Evolutionary conservation across 2,329 filamentous ascomycete genomes (phyloP), one percentile per base, ranked within the genome.

Genomic region (Orbilia brochopaga): DNA sequence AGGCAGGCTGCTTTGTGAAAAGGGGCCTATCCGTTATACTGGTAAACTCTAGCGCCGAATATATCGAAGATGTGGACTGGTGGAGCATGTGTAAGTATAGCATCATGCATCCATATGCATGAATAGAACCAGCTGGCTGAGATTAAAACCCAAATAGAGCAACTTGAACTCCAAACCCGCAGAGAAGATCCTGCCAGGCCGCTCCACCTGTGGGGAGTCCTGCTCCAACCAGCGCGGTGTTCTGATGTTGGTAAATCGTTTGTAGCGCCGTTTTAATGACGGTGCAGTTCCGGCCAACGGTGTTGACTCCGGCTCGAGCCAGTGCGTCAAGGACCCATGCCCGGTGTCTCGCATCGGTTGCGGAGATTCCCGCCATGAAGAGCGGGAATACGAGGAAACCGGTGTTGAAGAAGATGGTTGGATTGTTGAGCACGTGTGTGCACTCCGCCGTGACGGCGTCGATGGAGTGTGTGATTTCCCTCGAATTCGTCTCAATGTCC

Each of bases 351-450:
- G 78, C 77, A 23, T 81, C 79, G 0, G 76, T 78, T 1, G 79
- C 78, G 10, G 81, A 81, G 17, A 82, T 80, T 2, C 84, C 84
- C 0, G 83, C 83, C 66, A 86, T 80, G 75, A 86, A 85, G 0
- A 85, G 74, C 0, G 84, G 83, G 70, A 86, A 85, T 1, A 84
- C 79, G 2, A 83, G 76, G 63, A 82, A 83, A 21, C 82, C 67
- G 4, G 80, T 15, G 80, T 79, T 50, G 82, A 80, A 13, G 80
- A 78, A 10, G 79, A 79, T 2, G 78, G 78, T 1, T 77, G 76
- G 17, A 78, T 78, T 2, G 42, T 48, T 72, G 10, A 72, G 51
- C 19, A 72, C 55, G 23, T 61, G 67, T 19, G 32, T 55, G 42
- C 55, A 65, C 52, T 72, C 67, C 32, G 67, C 51, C 55, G 82